Evolutionary conservation across 2,329 filamentous ascomycete species (phyloP).

Genomic region (Dactylellina haptotyla): DNA sequence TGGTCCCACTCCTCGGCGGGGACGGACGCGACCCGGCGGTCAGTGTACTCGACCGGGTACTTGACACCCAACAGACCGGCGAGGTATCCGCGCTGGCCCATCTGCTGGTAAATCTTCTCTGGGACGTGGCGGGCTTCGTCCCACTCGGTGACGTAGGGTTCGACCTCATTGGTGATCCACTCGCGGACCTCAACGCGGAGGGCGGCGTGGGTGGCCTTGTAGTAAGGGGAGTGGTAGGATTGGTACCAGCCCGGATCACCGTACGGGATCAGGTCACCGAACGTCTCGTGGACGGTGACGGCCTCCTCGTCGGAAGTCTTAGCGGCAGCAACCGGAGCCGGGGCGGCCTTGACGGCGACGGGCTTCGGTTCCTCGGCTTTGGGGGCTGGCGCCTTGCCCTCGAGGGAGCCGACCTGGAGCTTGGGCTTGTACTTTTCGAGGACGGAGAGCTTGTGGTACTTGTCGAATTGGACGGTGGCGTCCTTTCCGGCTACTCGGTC

Average conservation of each 20-base stretch:
- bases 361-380: conserved; percentile 59
- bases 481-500: conserved; percentile 73
- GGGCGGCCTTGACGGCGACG: conserved; percentile 64
- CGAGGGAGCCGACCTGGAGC: conserved; percentile 76
- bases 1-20: conserved; percentile 92
- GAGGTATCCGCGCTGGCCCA: conserved; percentile 91
- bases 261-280: conserved; percentile 87
- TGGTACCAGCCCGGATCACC: conserved; percentile 96
- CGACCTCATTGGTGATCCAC: conserved; percentile 89
- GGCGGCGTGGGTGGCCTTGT: conserved; percentile 90
- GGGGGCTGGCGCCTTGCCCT: conserved; percentile 74
- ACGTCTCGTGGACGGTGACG: conserved; percentile 79
- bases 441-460: conserved; percentile 72
- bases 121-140: conserved; percentile 94
- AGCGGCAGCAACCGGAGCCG: conserved; percentile 59
- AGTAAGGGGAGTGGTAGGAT: conserved; percentile 92
- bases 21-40: conserved; percentile 79
- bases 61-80: conserved; percentile 87
- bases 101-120: conserved; percentile 89
- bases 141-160: conserved; percentile 94
- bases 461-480: conserved; percentile 75
- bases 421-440: conserved; percentile 72
- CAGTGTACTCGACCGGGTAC: conserved; percentile 79
- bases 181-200: conserved; percentile 89
- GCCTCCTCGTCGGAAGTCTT: conserved; percentile 59